Percentiles rank a stretch among this genome's conserved stretches.
Evolutionary conservation across 2,329 filamentous ascomycete genomes (phyloP).

Genomic region (Hypoxylon sp.): DNA sequence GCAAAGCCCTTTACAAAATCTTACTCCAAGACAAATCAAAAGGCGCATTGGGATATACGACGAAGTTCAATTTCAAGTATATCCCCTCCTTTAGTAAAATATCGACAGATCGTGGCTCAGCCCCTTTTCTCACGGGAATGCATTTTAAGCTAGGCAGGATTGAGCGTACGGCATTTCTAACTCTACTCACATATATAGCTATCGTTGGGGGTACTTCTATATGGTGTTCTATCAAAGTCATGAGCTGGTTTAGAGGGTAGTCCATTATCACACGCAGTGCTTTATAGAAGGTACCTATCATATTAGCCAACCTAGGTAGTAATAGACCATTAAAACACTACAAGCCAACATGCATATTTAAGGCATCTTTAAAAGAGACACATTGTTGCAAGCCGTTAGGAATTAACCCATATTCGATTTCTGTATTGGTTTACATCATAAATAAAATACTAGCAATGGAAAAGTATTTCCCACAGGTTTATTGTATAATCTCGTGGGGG

Average conservation of each 20-base stretch:
- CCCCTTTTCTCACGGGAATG: conserved; percentile 41
- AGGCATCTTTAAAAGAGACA: too few relatives aligned
- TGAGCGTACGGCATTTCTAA: conserved; percentile 40
- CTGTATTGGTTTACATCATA: too few relatives aligned
- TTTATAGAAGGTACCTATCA: too few relatives aligned
- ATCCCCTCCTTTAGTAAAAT: conserved; percentile 58
- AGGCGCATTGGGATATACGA: conserved; percentile 69
- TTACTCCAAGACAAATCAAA: conserved; percentile 67
- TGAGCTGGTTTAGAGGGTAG: neutral
- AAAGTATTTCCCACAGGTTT: too few relatives aligned
- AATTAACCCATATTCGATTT: too few relatives aligned
- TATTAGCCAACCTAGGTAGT: too few relatives aligned
- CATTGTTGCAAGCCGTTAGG: too few relatives aligned
- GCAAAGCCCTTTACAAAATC: conserved; percentile 66
- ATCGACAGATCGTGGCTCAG: conserved; percentile 47
- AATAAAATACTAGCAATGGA: too few relatives aligned
- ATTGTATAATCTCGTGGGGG: too few relatives aligned
- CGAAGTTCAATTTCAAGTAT: conserved; percentile 76
- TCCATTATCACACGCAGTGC: too few relatives aligned
- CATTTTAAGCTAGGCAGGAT: conserved; percentile 47
- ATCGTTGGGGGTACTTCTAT: conserved; percentile 18
- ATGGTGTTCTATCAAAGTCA: conserved; percentile 28
- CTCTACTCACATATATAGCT: conserved; percentile 31
- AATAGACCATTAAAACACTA: too few relatives aligned
- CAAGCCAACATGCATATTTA: too few relatives aligned